Conservation (phyloP, 1,139 yeast genomes). For the Diutina sp. region DNA sequence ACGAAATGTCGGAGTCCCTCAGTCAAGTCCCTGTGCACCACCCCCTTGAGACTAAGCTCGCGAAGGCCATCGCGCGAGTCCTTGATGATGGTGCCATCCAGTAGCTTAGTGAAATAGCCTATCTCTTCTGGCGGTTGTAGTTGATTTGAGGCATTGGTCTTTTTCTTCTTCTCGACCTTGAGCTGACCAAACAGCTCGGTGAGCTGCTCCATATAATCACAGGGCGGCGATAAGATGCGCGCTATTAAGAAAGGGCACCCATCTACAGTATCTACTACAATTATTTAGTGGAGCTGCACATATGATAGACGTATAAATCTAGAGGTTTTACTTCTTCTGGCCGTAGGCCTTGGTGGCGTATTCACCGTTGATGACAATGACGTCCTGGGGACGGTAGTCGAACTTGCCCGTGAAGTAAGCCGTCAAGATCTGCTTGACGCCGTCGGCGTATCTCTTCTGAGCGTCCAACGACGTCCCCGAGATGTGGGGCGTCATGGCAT, state of each 20-base stretch:
- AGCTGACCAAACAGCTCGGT: neutral
- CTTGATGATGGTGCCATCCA: neutral
- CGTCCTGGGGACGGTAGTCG: conserved; percentile 62
- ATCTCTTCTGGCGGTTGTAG: neutral
- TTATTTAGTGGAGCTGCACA: neutral
- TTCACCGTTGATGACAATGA: conserved; percentile 60
- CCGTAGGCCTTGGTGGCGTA: conserved; percentile 71
- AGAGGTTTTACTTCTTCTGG: conserved; percentile 16
- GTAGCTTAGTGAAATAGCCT: neutral
- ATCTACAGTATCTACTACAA: neutral
- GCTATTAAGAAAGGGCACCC: neutral
- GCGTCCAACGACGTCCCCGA: conserved; percentile 77
- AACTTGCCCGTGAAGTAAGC: conserved; percentile 47
- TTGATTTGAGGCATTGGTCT: neutral
- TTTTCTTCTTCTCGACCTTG: neutral
- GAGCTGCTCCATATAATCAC: neutral
- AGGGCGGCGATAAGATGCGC: neutral
- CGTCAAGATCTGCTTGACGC: conserved; percentile 50
- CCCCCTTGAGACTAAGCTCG: neutral
- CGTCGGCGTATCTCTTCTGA: conserved; percentile 59
- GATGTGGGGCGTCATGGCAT: conserved; percentile 79
- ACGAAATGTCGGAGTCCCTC: neutral
- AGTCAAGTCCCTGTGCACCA: neutral
- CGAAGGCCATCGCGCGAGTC: neutral
- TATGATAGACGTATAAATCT: too few species aligned